Evolutionary conservation across 2,329 filamentous ascomycete species (phyloP), one percentile per base, ranked within the genome.

Genomic region (Alternaria sp.): DNA sequence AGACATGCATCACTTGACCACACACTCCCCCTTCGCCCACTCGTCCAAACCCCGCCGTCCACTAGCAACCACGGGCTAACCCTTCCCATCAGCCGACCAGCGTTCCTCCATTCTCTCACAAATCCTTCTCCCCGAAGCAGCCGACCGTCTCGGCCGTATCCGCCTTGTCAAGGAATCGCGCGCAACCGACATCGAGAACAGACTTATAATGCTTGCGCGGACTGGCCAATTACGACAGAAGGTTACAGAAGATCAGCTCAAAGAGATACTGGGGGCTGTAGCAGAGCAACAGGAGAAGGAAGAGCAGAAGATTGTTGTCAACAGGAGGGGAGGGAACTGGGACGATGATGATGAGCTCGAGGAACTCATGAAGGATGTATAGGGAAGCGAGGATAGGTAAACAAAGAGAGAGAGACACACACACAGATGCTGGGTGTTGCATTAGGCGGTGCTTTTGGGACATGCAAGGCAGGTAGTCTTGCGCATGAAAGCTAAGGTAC

Each of bases 141-240:
- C 93, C 64, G 96, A 99, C 83, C 92, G 96, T 13, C 87, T 99
- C 1, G 93, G 93, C 61, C 93, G 96, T 69, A 98, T 99, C 83
- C 91, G 95, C 32, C 89, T 99, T 64, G 96, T 99, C 77, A 98
- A 98, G 83, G 93, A 94, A 79, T 90, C 91, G 72, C 92, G 96
- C 74, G 96, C 96, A 36, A 88, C 87, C 65, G 93, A 97, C 75
- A 89, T 99, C 61, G 96, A 99, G 84, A 94, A 96, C 85, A 84
- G 95, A 54, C 87, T 99, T 60, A 94, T 99, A 80, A 93, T 91
- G 89, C 88, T 99, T 61, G 95, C 96, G 62, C 89, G 93, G 75
- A 88, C 90, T 23, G 94, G 95, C 23, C 96, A 98, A 84, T 85
- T 99, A 73, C 86, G 93, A 58, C 84, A 88, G 66, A 96, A 97